These are phyloP conservation scores for Bothriochloa decipiens DNA, from an alignment of 176 grass and related monocot species.

Conservation along the genomic window DNA sequence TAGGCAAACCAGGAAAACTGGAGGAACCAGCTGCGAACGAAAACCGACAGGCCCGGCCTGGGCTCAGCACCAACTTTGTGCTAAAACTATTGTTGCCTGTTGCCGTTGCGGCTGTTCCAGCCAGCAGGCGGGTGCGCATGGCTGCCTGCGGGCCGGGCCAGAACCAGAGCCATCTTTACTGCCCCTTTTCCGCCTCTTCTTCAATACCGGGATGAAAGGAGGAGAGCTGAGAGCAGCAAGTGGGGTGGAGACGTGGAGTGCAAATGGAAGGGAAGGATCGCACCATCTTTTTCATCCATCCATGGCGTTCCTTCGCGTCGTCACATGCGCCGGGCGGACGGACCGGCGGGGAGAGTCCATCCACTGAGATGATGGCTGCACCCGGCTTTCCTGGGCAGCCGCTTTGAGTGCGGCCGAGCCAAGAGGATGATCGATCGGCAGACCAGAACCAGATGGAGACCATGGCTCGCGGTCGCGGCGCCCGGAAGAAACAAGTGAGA, in stretches of 20 bases:
- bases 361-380: slow-evolving; percentile 40
- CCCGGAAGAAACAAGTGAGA: not conserved
- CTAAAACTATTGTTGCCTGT: no score
- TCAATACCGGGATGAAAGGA: not conserved
- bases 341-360: not conserved
- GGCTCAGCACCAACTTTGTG: no score
- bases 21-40: not conserved
- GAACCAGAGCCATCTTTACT: not conserved
- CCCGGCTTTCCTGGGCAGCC: slow-evolving; percentile 52
- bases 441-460: slow-evolving; percentile 1
- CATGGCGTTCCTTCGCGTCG: not conserved
- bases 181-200: not conserved
- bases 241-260: not conserved
- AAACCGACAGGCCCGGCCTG: not conserved
- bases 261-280: slow-evolving; percentile 47
- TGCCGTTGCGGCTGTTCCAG: not conserved
- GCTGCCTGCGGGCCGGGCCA: not conserved
- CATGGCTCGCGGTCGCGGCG: not conserved
- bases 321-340: slow-evolving; percentile 50
- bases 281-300: not conserved
- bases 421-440: not conserved
- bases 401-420: slow-evolving; percentile 43
- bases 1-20: no score
- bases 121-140: not conserved
- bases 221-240: not conserved